Conservation (phyloP, 305 asterid genomes). For the Rubia peregrina region DNA sequence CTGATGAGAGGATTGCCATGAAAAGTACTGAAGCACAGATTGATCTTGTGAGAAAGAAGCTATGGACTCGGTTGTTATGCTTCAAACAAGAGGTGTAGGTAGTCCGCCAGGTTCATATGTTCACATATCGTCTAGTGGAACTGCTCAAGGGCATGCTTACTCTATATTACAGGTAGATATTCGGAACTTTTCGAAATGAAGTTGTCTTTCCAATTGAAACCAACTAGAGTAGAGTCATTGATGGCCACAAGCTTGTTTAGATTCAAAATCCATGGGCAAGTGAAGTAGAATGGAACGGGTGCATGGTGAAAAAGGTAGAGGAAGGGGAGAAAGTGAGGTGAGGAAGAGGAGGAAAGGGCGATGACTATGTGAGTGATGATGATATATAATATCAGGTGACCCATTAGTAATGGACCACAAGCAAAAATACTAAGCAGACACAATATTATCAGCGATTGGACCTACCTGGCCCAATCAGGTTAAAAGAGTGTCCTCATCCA, state of each 20-base stretch:
- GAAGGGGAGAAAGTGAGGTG: too few species aligned
- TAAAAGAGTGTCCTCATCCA: too few species aligned
- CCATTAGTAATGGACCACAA: too few species aligned
- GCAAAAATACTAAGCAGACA: too few species aligned
- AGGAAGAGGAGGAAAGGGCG: too few species aligned
- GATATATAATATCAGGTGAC: too few species aligned
- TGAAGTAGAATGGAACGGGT: constrained; percentile 96
- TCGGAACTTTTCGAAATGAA: not conserved
- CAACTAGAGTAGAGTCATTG: constrained; percentile 49
- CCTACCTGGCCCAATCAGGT: too few species aligned
- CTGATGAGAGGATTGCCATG: constrained; percentile 99
- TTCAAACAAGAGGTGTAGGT: constrained; percentile 95
- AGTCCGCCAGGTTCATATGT: constrained; percentile 99
- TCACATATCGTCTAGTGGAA: constrained; percentile 90
- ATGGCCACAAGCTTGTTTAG: constrained; percentile 88
- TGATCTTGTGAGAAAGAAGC: constrained; percentile 95
- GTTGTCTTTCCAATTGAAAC: constrained; percentile 10
- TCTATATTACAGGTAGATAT: constrained; percentile 77
- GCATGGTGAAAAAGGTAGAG: too few species aligned
- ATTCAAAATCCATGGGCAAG: constrained; percentile 97
- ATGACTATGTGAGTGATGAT: too few species aligned
- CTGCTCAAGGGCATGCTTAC: constrained; percentile 98
- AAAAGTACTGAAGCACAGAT: constrained; percentile 95
- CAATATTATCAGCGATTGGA: too few species aligned
- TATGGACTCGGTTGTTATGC: constrained; percentile 91